phyloP scores from a whole-genome alignment of 2,329 filamentous ascomycete species.

The Hypoxylon sp. region DNA sequence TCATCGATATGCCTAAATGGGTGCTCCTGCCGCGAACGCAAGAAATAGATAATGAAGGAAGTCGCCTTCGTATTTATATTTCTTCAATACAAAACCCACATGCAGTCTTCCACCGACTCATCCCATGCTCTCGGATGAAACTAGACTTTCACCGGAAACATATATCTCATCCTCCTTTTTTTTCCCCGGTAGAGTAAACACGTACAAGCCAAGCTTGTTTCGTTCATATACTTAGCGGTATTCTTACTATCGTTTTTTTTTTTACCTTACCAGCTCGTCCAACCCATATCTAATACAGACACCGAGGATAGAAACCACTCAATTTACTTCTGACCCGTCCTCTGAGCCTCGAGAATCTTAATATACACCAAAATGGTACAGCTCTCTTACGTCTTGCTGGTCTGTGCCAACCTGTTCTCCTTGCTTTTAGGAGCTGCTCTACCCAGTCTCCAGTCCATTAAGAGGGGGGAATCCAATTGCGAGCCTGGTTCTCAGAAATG shows the following conservation, averaged over 20 bases:
- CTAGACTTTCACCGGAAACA: not conserved
- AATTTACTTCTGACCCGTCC: not conserved
- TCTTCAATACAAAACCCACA: slow-evolving; percentile 6
- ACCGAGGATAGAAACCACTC: too few species aligned
- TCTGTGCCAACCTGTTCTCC: not conserved
- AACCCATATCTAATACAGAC: not conserved
- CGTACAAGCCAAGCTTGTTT: not conserved
- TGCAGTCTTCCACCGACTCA: not conserved
- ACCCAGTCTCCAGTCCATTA: not conserved
- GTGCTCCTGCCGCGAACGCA: slow-evolving; percentile 6
- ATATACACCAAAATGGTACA: slow-evolving; percentile 16
- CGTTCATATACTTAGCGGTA: slow-evolving; percentile 14
- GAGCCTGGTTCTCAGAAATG: not conserved
- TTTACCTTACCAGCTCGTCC: not conserved
- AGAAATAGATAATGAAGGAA: slow-evolving; percentile 9
- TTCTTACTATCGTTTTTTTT: not conserved
- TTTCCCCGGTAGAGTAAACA: slow-evolving; percentile 8
- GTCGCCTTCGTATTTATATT: not conserved
- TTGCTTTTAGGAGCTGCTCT: slow-evolving; percentile 10
- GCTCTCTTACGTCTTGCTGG: slow-evolving; percentile 3
- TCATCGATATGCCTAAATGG: not conserved
- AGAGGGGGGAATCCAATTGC: not conserved
- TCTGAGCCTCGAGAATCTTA: not conserved
- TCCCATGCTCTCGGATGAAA: not conserved
- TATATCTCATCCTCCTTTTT: slow-evolving; percentile 3